These are phyloP conservation scores for Coccinonectria pachysandricola DNA, from an alignment of 2,329 filamentous ascomycete genomes.

Conservation along the genomic window DNA sequence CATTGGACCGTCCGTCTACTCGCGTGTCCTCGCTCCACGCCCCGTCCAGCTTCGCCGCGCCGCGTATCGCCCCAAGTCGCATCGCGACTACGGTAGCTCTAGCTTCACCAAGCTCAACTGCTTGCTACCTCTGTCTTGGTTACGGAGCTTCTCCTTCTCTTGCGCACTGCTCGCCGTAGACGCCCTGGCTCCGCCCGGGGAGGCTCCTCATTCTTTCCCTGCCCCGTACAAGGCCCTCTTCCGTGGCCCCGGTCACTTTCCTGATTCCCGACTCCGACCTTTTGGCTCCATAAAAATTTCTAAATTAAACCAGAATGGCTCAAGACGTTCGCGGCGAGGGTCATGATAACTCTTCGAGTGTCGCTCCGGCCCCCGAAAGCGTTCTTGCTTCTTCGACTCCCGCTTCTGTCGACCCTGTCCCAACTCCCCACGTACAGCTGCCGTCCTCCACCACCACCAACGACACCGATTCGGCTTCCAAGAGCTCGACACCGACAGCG, in stretches of 20 bases:
- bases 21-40: constrained; percentile 8
- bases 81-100: constrained; percentile 13
- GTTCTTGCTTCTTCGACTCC: constrained; percentile 13
- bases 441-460: constrained; percentile 7
- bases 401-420: constrained; percentile 11
- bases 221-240: constrained; percentile 16
- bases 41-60: constrained; percentile 9
- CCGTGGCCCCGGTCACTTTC: constrained; percentile 20
- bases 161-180: too few relatives aligned
- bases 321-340: constrained; percentile 22
- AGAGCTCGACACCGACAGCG: constrained; percentile 10
- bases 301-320: constrained; percentile 27
- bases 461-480: constrained; percentile 6
- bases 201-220: constrained; percentile 9
- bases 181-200: neutral
- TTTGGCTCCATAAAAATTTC: constrained; percentile 27
- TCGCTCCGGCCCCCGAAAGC: constrained; percentile 15
- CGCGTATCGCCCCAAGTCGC: constrained; percentile 12
- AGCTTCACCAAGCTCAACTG: constrained; percentile 7
- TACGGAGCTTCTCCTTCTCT: constrained; percentile 16
- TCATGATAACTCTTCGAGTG: constrained; percentile 20
- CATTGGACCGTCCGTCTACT: too few relatives aligned
- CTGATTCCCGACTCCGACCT: constrained; percentile 22
- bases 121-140: constrained; percentile 14
- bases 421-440: constrained; percentile 11